These are phyloP conservation scores for Alternaria brassicae DNA, from an alignment of 2,329 filamentous ascomycete genomes.

Conservation along the genomic window DNA sequence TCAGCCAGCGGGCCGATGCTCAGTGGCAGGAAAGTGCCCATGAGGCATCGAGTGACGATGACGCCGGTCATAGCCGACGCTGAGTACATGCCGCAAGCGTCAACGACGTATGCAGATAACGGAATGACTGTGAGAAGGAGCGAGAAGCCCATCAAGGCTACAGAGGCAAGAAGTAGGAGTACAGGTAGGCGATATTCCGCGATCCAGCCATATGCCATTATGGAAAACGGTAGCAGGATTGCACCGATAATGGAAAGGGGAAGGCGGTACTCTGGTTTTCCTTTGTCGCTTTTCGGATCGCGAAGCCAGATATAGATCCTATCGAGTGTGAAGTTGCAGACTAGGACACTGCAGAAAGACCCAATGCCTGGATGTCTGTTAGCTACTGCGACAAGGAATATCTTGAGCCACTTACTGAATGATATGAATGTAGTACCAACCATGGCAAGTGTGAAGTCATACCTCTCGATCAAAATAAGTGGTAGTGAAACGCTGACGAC, in stretches of 20 bases:
- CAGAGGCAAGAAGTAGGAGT: conserved; percentile 53
- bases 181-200: conserved; percentile 56
- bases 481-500: conserved; percentile 57
- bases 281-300: conserved; percentile 50
- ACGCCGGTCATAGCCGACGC: conserved; percentile 65
- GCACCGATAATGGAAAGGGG: conserved; percentile 60
- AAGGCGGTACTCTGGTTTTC: conserved; percentile 63
- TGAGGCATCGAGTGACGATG: conserved; percentile 63
- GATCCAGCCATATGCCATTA: conserved; percentile 61
- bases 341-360: conserved; percentile 55
- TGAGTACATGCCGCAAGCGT: conserved; percentile 63
- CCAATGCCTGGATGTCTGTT: conserved; percentile 53
- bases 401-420: conserved; percentile 55
- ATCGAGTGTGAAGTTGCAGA: conserved; percentile 62
- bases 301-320: conserved; percentile 61
- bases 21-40: conserved; percentile 65
- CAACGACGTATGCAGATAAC: conserved; percentile 63
- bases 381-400: neutral
- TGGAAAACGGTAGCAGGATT: conserved; percentile 55
- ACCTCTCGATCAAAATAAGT: conserved; percentile 51
- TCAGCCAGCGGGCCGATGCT: conserved; percentile 58
- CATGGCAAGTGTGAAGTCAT: conserved; percentile 57
- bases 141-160: conserved; percentile 57
- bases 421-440: conserved; percentile 63
- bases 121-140: conserved; percentile 60